Evolutionary conservation across 106 monocot genomes (phyloP), one percentile per base, ranked within the genome.

Genomic region (Allium sativum): DNA sequence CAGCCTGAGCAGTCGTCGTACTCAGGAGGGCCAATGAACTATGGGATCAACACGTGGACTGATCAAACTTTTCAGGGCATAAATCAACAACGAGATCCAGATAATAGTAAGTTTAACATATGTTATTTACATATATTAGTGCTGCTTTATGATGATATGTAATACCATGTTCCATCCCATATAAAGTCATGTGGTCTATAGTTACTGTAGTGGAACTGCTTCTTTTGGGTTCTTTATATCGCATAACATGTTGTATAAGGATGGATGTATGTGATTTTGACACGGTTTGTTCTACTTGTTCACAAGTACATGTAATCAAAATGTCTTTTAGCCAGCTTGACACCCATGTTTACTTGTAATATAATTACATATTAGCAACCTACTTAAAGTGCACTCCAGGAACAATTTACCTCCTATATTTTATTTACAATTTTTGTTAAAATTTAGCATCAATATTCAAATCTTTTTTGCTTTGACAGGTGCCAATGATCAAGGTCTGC

Each of bases 401-500:
- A 10, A 17, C 9, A 16, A 10, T 55, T 17, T 19, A 17, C 19
- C 18, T 55, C 19, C 9, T 18, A 9, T 17, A 15, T 55, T 50
- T 50, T 50, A 3, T 50, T 12, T 50, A 50, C 8, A 7, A 15
- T 50, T 50, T 50, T 50, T 50, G 48, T 18, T 18, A 55, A 17
- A 55, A 55, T 8, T 17, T 15, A 17, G n/a, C 9, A 5, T 15
- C 10, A 10, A 55, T 55, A 9, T 17, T 10, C 18, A 55, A 17
- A 17, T 10, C 18, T 1, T 16, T 55, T 16, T 16, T 9, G 14
- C n/a, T 55, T 9, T 58, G 44, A n/a, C 56, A 88, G 84, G 66
- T 59, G n/a, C 69, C 59, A 73, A 66, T 72, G 75, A 71, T 64
- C 82, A 85, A 64, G 43, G 18, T 58, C 67, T 87, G 55, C 86